Conservation (phyloP, 805 yeast genomes). For the Blastobotrys chiropterorum region DNA sequence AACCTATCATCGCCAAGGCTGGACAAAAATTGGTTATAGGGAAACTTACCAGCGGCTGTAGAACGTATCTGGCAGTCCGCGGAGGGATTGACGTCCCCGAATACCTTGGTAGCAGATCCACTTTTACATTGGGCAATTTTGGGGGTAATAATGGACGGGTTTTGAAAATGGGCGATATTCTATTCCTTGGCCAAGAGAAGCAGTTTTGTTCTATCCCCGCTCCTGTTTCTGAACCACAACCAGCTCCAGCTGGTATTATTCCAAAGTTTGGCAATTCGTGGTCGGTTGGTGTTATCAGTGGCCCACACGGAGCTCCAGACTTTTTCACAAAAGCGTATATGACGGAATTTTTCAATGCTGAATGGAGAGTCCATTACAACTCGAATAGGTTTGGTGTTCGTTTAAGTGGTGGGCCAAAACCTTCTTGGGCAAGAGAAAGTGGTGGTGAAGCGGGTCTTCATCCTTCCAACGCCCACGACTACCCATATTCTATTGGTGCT, state of each 20-base stretch:
- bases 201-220: conserved; percentile 63
- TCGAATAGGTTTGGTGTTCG: conserved; percentile 96
- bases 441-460: conserved; percentile 98
- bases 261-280: conserved; percentile 54
- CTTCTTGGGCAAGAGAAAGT: conserved; percentile 90
- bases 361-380: conserved; percentile 95
- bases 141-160: conserved; percentile 96
- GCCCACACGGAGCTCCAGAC: conserved; percentile 98
- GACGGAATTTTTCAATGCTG: conserved; percentile 62
- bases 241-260: conserved; percentile 48
- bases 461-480: conserved; percentile 98
- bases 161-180: conserved; percentile 85
- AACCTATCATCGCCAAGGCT: conserved; percentile 60
- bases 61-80: conserved; percentile 83
- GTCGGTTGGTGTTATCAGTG: conserved; percentile 90
- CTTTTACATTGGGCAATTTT: conserved; percentile 83
- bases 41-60: conserved; percentile 73
- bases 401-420: conserved; percentile 83
- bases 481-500: conserved; percentile 94
- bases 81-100: conserved; percentile 94
- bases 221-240: conserved; percentile 58
- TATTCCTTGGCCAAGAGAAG: conserved; percentile 71
- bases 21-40: conserved; percentile 83
- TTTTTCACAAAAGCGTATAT: conserved; percentile 76
- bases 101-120: conserved; percentile 92